Base-by-base conservation (phyloP, 176 grass and related monocot genomes). In the Juncus inflexus region DNA sequence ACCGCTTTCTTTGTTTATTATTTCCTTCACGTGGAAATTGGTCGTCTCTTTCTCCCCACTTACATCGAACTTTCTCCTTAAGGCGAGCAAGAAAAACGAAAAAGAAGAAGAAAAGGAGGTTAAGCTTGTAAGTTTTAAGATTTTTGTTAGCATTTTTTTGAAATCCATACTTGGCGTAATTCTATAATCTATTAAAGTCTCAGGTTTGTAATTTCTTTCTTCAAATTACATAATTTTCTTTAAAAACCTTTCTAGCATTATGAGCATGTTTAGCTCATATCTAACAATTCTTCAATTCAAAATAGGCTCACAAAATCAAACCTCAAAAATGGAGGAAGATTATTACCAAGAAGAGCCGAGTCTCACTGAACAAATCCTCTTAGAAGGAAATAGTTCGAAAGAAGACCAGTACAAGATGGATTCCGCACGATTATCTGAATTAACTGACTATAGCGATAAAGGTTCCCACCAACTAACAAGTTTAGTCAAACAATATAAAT, bases 401-500 rank as follows among this genome's bases (percentile, higher is more conserved):
- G 43, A 47, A 47, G 67, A 81, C 49, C 68, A 71, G 71, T 62
- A 40, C 72, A 62, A 47, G 40, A 61, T 67, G 35, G 91, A 96
- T 85, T 76, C 57, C 37, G 35, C 65, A 2, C 75, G 62, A 37
- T 84, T 96, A 58, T 50, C 19, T 1, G 84, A 87, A 78, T 77
- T 96, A 50, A 79, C 84, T 41, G 56, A 74, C 72, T 90, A 76
- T 51, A 81, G 83, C 63, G 91, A 87, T 45, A 96, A 80, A 74
- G 84, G 91, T 15, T 19, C 76, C 65, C 86, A 81, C 53, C 81
- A 96, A 6, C 55, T 83, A 69, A 77, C 78, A 28, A 80, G 82
- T 66, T 77, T 87, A 15, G 58, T 90, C 50, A 90, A 96, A 65
- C 91, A 87, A 51, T 96, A 55, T 42, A 61, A 87, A 67, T 87